Base-by-base conservation (phyloP, 345 rosid species). In the Citrus australasica region DNA sequence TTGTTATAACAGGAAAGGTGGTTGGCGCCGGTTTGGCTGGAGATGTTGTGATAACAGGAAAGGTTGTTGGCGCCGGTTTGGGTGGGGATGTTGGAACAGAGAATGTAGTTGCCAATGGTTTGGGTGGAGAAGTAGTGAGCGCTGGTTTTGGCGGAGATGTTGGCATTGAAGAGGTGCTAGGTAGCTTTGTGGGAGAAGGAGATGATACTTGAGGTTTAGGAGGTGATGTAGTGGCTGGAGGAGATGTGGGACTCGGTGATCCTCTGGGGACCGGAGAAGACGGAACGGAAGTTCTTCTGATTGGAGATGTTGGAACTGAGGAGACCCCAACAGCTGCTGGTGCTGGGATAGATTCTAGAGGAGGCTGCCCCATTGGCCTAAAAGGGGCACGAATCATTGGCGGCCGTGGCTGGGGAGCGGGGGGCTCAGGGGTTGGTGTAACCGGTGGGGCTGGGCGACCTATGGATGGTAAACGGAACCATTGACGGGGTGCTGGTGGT, bases 401-500 rank as follows among this genome's bases (percentile, higher is more conserved):
- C 2, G 89, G 82, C 38, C 85, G 83, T 14, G 87, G 76, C n/a
- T 82, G 83, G 21, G 85, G 63, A 69, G 91, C 79, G 16, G 85
- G 53, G 7, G 88, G 74, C 30, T 73, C 82, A 4, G 87, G 85
- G 9, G 82, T 32, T 38, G 87, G 83, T 21, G 80, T 42, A 53
- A 79, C 63, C 3, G 85, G 72, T 16, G 74, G 51, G 3, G 48
- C 73, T 4, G 88, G 85, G 33, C 91, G 88, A 33, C 80, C 76
- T 22, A 89, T 51, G 58, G 92, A 86, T 32, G 86, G 64, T 69
- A 86, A 82, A 72, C 93, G 93, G 46, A 83, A 83, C 93, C 93
- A 90, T 17, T 86, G 88, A 58, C 92, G 90, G 71, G 88, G 1
- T 22, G 74, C 84, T 14, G 82, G 80, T 19, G 61, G 90, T 79